A percentile compares a stretch with the other conserved stretches of the same genome.
These are phyloP conservation scores for Cryptosporidium ryanae DNA, from an alignment of 169 alveolate species.

Conservation along the genomic window DNA sequence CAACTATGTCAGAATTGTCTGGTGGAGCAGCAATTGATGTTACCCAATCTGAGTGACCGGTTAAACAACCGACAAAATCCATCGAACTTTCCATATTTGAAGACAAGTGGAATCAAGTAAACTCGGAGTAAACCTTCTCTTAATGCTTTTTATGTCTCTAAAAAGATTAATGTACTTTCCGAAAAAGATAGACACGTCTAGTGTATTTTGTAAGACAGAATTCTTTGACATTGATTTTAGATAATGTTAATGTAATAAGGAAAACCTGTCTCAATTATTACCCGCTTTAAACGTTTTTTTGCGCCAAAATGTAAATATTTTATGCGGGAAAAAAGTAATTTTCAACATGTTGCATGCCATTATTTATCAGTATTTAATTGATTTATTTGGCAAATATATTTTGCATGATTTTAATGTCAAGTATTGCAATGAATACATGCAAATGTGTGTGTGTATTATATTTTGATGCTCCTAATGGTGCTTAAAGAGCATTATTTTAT, in stretches of 20 bases:
- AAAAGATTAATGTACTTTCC: neutral
- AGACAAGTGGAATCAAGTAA: neutral
- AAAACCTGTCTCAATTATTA: constrained; percentile 32
- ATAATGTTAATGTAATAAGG: neutral
- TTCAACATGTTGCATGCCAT: too few relatives aligned
- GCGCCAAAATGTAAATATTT: constrained; percentile 15
- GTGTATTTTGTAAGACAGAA: constrained; percentile 47
- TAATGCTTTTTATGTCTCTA: constrained; percentile 17
- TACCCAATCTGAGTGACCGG: constrained; percentile 94
- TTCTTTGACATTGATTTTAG: constrained; percentile 7
- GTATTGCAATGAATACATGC: constrained; percentile 5
- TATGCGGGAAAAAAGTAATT: neutral
- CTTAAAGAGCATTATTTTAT: neutral
- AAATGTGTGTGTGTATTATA: neutral
- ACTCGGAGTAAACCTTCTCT: constrained; percentile 6
- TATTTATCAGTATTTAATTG: neutral
- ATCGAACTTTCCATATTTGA: constrained; percentile 56
- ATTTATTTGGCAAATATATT: neutral
- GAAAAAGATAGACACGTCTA: constrained; percentile 46
- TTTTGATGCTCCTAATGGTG: too few relatives aligned
- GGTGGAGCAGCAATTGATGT: constrained; percentile 94
- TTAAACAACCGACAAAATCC: constrained; percentile 59
- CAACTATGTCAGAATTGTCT: constrained; percentile 89
- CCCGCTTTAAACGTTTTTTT: constrained; percentile 19
- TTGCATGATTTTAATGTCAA: neutral